phyloP scores from a whole-genome alignment of 163 green algal species.

The Scenedesmus sp. region DNA sequence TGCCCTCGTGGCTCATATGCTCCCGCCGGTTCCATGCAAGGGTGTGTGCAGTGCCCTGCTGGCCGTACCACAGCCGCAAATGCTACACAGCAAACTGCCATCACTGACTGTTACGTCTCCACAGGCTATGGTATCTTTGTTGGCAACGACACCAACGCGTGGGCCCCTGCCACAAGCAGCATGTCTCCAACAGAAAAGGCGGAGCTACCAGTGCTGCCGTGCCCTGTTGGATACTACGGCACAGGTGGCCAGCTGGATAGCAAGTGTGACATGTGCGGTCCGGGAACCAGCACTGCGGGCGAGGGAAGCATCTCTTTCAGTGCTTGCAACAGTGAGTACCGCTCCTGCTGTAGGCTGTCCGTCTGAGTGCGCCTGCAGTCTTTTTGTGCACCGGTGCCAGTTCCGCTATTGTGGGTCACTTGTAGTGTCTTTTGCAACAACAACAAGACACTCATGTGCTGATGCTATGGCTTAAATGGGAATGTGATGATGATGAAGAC shows the following conservation, averaged over 20 bases:
- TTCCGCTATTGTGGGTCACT: no score
- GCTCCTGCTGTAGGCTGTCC: no score
- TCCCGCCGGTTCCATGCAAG: neutral
- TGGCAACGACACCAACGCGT: neutral
- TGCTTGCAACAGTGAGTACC: neutral
- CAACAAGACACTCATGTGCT: no score
- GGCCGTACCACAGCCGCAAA: conserved; percentile 10
- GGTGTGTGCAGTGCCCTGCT: neutral
- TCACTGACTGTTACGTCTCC: neutral
- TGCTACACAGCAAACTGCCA: neutral
- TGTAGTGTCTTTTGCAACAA: no score
- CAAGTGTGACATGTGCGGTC: neutral
- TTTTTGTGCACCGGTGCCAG: no score
- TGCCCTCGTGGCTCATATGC: conserved; percentile 19
- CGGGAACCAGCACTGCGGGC: neutral
- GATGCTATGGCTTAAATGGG: no score
- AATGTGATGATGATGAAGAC: no score
- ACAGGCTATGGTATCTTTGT: conserved; percentile 1
- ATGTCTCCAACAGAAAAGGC: neutral
- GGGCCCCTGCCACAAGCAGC: neutral
- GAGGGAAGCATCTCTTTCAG: neutral
- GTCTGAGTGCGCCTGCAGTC: no score
- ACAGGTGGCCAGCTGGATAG: neutral
- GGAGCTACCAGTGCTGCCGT: neutral
- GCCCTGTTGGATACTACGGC: neutral